Evolutionary conservation across 2,329 filamentous ascomycete species (phyloP), one percentile per base, ranked within the genome.

Genomic region (Neocucurbitaria cava): DNA sequence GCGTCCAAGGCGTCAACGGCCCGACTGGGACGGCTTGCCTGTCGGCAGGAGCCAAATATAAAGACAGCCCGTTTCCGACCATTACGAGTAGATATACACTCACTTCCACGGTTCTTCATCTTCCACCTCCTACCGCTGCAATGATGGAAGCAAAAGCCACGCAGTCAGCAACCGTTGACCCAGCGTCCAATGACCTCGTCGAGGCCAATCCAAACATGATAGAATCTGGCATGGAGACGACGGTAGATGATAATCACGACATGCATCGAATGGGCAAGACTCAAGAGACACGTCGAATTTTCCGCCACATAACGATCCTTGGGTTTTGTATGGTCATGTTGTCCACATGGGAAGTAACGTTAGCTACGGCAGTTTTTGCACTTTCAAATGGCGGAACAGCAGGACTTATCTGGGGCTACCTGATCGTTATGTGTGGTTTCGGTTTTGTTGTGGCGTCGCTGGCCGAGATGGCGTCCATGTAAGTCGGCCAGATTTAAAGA

Each of bases 391-490:
- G 70, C 7, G 71, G 71, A 2, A 66, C 69, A 6, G 68, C 70
- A 10, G 71, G 70, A 3, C 26, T 71, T 24, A 72, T 73, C 4
- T 73, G 68, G 62, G 61, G 59, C 3, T 71, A 66, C 28, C 44
- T 70, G 2, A 64, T 71, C 15, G 54, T 57, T 9, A 64, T 64
- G 55, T 41, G 68, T 1, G 64, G 67, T 3, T 65, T 70, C 21
- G 57, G 59, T 5, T 68, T 62, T 24, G 69, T 71, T 1, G 56
- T 51, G 2, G 54, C 60, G 1, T 67, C 64, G 1, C 49, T 71
- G 26, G 69, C 70, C 17, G 71, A 73, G 28, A 74, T 76, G 71
- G 72, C 65, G 1, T 76, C 72, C 0, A 75, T 76, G 62, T 58
- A 31, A 31, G 28, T 31, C 28, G 28, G 3, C 28, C 11, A 31